These are phyloP conservation scores for Paramecium pentaurelia DNA, from an alignment of 73 alveolate species.

Conservation along the genomic window DNA sequence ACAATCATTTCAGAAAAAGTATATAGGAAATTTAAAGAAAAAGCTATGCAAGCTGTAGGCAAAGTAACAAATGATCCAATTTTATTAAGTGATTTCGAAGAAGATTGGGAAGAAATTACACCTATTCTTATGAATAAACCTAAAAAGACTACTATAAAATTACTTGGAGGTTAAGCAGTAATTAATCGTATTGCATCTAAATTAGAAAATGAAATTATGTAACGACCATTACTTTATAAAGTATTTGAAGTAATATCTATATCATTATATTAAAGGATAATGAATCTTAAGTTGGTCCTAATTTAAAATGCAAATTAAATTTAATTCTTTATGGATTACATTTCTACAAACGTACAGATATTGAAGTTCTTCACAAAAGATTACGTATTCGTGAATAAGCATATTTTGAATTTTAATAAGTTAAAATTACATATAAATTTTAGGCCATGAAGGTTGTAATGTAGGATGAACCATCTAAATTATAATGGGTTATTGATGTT, in stretches of 20 bases:
- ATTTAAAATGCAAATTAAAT: conserved; percentile 34
- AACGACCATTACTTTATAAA: not conserved
- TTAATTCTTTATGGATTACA: not conserved
- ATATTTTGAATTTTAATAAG: conserved; percentile 31
- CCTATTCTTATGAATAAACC: not conserved
- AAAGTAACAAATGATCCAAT: not conserved
- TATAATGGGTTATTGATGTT: conserved; percentile 27
- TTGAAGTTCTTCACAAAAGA: conserved; percentile 7
- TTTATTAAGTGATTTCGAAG: not conserved
- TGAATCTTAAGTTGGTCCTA: not conserved
- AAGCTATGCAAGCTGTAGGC: not conserved
- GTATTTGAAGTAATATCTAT: not conserved
- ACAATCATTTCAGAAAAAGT: not conserved
- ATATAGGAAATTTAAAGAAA: not conserved
- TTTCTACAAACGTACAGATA: conserved; percentile 20
- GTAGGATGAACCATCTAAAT: not conserved
- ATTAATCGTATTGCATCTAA: not conserved
- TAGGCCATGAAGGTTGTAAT: not conserved
- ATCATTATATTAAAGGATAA: not conserved
- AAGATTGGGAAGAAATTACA: conserved; percentile 26
- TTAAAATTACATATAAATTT: not conserved
- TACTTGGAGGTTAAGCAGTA: not conserved
- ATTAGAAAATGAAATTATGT: not conserved
- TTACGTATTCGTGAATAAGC: not conserved
- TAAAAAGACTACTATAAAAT: not conserved